phyloP scores from a whole-genome alignment of 2,329 filamentous ascomycete genomes.

The Xenoacremonium recifei region DNA sequence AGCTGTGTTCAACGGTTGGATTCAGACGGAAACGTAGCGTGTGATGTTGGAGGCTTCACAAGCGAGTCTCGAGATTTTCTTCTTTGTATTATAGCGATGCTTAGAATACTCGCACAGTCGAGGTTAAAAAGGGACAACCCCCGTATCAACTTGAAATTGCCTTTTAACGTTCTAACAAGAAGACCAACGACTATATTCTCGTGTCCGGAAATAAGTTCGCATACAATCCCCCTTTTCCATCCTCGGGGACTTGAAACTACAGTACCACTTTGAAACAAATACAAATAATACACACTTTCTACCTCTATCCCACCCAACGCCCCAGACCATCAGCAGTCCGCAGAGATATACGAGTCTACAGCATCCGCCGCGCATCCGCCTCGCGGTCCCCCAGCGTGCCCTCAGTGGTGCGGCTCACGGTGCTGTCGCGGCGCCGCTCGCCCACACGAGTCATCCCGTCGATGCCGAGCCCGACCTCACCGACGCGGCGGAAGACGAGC shows the following conservation, averaged over 20 bases:
- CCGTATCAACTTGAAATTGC: too few species aligned
- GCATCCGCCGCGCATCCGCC: constrained; percentile 34
- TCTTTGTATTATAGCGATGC: constrained; percentile 9
- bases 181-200: background rate
- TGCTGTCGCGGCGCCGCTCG: constrained; percentile 39
- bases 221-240: background rate
- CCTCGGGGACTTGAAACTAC: too few species aligned
- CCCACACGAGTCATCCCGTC: constrained; percentile 42
- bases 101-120: too few species aligned
- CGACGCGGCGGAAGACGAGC: constrained; percentile 74
- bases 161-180: too few species aligned
- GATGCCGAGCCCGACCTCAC: constrained; percentile 69
- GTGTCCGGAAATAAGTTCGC: background rate
- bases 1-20: too few species aligned
- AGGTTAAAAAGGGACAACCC: too few species aligned
- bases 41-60: too few species aligned
- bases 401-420: constrained; percentile 33
- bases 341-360: constrained; percentile 19
- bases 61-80: too few species aligned
- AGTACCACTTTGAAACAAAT: too few species aligned
- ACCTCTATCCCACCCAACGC: constrained; percentile 32
- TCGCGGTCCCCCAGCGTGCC: constrained; percentile 29
- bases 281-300: constrained; percentile 11
- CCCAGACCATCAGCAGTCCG: constrained; percentile 15
- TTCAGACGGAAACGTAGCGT: too few species aligned